Base-by-base conservation (phyloP, 176 grass and related monocot genomes). In the Aegilops sharonensis region DNA sequence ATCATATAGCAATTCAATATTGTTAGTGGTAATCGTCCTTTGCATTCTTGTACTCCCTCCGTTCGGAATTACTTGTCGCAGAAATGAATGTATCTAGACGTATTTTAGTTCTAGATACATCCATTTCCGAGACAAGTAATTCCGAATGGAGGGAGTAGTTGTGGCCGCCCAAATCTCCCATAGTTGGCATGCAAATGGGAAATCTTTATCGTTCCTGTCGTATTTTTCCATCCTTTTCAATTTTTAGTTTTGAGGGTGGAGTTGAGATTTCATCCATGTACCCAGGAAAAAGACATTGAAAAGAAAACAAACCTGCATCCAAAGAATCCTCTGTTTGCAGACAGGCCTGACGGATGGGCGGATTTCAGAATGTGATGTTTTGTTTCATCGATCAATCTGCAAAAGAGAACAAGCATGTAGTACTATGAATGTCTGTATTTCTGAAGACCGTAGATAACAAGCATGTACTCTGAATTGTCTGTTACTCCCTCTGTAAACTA, bases 281-380 rank as follows among this genome's bases (percentile, higher is more conserved):
- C 12, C 11, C 52, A 57, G 40, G 23, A 5, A 73, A 36, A 84
- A 47, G 67, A n/a, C 0, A 0, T 3, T 6, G 71, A 21, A 25
- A 76, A 43, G 72, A 82, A 78, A 82, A 79, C 66, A 78, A 34
- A 98, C 96, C 91, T 98, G 93, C 96, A 92, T 76, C 91, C 68
- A 78, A 92, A 98, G 75, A 95, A 98, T 52, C 96, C 93, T 57
- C 91, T 89, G 65, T 92, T 86, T 27, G 96, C 96, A 85, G 96
- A 95, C 52, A 98, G 91, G 24, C 96, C 91, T 17, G 96, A 98
- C 29, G 96, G 93, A 87, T 95, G 93, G 72, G 93, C 93, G 75
- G 93, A 83, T 85, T 88, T 94, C n/a, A 98, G 67, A 86, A 98
- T 86, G 75, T 92, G 86, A 78, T 98, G 91, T 69, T 94, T 95